phyloP scores from a whole-genome alignment of 768 basidiomycete species.

The Sporobolomyces roseus region DNA sequence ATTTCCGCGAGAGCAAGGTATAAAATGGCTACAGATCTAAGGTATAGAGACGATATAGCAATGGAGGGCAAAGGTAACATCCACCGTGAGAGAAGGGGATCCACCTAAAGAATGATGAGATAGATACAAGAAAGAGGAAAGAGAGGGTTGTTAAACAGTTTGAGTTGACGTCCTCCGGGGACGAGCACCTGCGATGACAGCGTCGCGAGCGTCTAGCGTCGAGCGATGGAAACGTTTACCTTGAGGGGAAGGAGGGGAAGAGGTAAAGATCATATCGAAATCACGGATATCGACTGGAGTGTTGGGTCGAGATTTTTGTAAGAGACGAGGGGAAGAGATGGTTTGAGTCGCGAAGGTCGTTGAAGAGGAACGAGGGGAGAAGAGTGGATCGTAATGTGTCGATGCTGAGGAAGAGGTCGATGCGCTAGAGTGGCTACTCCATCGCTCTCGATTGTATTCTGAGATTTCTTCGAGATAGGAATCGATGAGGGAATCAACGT shows the following conservation, averaged over 20 bases:
- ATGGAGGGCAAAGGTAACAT: not conserved
- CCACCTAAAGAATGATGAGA: not conserved
- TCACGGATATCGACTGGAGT: constrained; percentile 14
- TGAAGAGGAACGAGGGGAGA: constrained; percentile 12
- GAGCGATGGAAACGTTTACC: constrained; percentile 2
- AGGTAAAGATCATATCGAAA: constrained; percentile 20
- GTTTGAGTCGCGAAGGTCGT: constrained; percentile 16
- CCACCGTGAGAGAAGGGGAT: not conserved
- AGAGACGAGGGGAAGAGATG: not conserved
- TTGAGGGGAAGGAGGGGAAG: constrained; percentile 5
- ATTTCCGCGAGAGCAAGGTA: too few species aligned
- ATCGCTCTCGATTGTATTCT: not conserved
- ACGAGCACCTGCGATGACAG: constrained; percentile 1
- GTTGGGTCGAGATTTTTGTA: not conserved
- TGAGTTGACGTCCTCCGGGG: not conserved
- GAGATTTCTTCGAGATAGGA: constrained; percentile 4
- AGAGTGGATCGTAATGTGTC: constrained; percentile 8
- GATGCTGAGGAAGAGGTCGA: constrained; percentile 1
- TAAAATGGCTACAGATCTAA: too few species aligned
- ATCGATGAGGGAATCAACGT: constrained; percentile 16
- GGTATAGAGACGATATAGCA: not conserved
- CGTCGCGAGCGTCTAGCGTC: not conserved
- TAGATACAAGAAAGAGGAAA: not conserved
- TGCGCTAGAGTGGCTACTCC: not conserved
- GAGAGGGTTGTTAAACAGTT: not conserved